phyloP scores from a whole-genome alignment of 2,329 filamentous ascomycete species.

The Alternaria sp. region DNA sequence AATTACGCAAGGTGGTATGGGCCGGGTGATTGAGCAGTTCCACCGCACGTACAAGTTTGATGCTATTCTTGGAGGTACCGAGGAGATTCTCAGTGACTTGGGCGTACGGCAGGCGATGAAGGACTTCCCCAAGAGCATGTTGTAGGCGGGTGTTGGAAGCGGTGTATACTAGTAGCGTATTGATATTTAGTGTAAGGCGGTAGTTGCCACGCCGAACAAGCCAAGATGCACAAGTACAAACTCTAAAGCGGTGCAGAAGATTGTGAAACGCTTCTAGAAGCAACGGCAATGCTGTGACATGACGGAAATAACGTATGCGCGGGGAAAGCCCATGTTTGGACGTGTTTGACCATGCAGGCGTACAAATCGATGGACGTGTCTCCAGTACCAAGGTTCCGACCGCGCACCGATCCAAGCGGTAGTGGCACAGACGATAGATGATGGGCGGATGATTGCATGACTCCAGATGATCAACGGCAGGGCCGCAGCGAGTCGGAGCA shows the following conservation, averaged over 20 bases:
- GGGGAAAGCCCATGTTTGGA: constrained; percentile 10
- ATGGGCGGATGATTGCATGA: constrained; percentile 1
- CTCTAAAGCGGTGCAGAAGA: constrained; percentile 4
- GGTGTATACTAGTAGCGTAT: constrained; percentile 9
- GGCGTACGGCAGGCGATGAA: constrained; percentile 85
- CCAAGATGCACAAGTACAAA: not conserved
- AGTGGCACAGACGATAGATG: constrained; percentile 13
- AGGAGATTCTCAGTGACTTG: constrained; percentile 81
- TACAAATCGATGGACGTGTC: constrained; percentile 9
- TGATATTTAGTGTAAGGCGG: not conserved
- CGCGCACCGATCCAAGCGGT: constrained; percentile 8
- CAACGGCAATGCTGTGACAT: constrained; percentile 17
- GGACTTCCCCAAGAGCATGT: constrained; percentile 81
- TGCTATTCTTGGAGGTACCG: constrained; percentile 73
- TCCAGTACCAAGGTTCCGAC: constrained; percentile 6
- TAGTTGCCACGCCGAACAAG: not conserved
- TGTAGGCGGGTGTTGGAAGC: constrained; percentile 56
- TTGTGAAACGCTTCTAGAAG: constrained; percentile 25
- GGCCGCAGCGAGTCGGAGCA: not conserved
- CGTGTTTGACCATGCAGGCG: constrained; percentile 9
- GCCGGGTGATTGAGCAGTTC: constrained; percentile 81
- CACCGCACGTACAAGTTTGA: constrained; percentile 80
- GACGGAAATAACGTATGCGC: constrained; percentile 8
- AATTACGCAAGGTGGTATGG: constrained; percentile 83
- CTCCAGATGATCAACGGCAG: not conserved